Conservation (phyloP, 2,329 filamentous ascomycete species). For the Nothophaeocryptopus gaeumannii region DNA sequence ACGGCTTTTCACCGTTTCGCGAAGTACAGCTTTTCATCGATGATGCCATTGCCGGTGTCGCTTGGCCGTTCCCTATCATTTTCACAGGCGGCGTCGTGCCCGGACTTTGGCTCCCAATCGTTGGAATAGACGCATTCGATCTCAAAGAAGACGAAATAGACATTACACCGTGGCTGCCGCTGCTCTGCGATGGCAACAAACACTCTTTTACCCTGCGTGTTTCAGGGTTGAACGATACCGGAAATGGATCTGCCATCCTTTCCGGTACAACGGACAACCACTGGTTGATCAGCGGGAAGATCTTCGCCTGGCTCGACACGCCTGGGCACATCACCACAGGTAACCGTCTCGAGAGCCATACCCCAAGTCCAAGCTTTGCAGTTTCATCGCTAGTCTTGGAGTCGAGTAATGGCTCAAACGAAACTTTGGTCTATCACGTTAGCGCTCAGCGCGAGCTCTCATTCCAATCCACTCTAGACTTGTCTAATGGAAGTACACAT, state of each 20-base stretch:
- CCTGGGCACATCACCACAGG: constrained; percentile 51
- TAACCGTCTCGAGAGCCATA: constrained; percentile 37
- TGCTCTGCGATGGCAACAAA: constrained; percentile 62
- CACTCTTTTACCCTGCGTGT: constrained; percentile 70
- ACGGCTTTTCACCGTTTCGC: constrained; percentile 70
- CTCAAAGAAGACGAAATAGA: constrained; percentile 78
- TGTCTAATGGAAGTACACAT: constrained; percentile 43
- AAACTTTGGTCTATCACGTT: constrained; percentile 55
- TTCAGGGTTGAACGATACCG: constrained; percentile 61
- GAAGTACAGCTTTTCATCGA: constrained; percentile 78
- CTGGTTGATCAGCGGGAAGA: constrained; percentile 76
- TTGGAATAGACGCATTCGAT: constrained; percentile 76
- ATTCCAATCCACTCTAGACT: constrained; percentile 53
- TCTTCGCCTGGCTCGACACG: constrained; percentile 71
- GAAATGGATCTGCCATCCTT: constrained; percentile 47
- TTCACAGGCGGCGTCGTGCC: constrained; percentile 80
- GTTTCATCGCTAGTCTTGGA: constrained; percentile 51
- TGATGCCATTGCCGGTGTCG: constrained; percentile 66
- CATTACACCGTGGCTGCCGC: constrained; percentile 70
- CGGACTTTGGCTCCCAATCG: constrained; percentile 73
- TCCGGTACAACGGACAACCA: constrained; percentile 59
- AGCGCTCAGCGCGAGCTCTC: constrained; percentile 55
- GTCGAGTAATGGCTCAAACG: constrained; percentile 54
- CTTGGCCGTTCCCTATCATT: constrained; percentile 78
- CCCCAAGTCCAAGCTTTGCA: constrained; percentile 47